Evolutionary conservation across 2,329 filamentous ascomycete species (phyloP), one percentile per base, ranked within the genome.

Genomic region (Verticillium klebahnii): DNA sequence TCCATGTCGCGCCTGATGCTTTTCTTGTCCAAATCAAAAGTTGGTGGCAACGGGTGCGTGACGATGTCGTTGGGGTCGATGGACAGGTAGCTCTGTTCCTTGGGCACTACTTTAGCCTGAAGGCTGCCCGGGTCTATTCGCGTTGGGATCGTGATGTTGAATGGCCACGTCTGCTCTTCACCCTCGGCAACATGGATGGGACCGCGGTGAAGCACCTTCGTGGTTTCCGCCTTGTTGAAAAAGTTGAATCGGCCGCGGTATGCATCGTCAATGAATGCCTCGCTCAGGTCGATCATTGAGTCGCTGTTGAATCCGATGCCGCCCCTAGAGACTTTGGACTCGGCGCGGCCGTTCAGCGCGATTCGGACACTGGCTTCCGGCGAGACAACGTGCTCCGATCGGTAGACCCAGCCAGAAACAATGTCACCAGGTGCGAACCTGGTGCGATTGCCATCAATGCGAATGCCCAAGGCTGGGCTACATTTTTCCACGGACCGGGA

Each of bases 241-340:
- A 74, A 63, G 56, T 66, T 65, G 66, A 70, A 71, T 23, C 67
- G 67, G 3, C 64, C 63, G 8, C 71, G 67, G 37, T 70, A 69
- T 3, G 32, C 63, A 17, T 32, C 40, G 19, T 61, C 59, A 6
- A 29, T 29, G 29, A 29, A 29, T 29, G 29, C 29, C 3, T 29
- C 29, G 6, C 29, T 29, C 29, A 29, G 29, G 29, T 29, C 29
- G 29, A 29, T 29, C 29, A 29, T 29, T 29, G 29, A 29, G 29
- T 29, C 29, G 29, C 29, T 29, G 29, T 29, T 29, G 29, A 29
- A 29, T 29, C 29, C 29, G 36, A 66, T 58, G 56, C 67, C 62
- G 9, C 58, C 61, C 8, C 19, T 57, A 31, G 67, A 55, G 5
- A 71, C 66, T 31, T 69, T 74, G 7, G 69, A 62, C 25, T 74